A percentile compares a stretch with the other conserved stretches of the same genome.
Conservation (phyloP, 768 basidiomycete species). For the Amanita molliuscula region DNA sequence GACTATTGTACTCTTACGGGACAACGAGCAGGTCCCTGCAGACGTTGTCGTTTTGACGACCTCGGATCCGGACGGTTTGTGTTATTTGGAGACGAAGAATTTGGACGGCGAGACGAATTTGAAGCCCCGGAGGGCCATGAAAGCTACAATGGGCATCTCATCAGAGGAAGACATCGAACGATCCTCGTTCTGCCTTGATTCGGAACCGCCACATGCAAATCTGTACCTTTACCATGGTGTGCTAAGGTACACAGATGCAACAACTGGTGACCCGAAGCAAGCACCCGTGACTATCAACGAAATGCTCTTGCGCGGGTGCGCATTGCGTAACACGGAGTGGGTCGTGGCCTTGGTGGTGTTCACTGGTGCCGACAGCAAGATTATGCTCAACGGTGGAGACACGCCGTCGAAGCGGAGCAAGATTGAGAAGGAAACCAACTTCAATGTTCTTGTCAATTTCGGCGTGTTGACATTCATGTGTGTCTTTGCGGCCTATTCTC, state of each 20-base stretch:
- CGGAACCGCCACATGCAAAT: conserved; percentile 90
- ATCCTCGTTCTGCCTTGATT: conserved; percentile 80
- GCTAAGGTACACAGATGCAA: conserved; percentile 56
- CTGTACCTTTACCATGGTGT: conserved; percentile 87
- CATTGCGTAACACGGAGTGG: conserved; percentile 86
- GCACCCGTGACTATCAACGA: conserved; percentile 86
- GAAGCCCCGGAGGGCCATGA: conserved; percentile 73
- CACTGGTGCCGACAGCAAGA: conserved; percentile 89
- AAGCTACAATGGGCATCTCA: conserved; percentile 61
- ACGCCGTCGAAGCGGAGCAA: conserved; percentile 96
- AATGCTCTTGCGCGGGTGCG: conserved; percentile 83
- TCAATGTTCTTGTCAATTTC: conserved; percentile 96
- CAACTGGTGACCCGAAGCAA: conserved; percentile 40
- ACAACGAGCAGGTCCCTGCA: conserved; percentile 95
- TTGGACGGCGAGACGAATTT: conserved; percentile 96
- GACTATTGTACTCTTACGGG: conserved; percentile 83
- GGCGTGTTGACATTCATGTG: conserved; percentile 70
- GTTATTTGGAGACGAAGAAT: conserved; percentile 97
- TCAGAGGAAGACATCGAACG: conserved; percentile 90
- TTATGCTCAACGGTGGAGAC: conserved; percentile 84
- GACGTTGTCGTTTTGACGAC: conserved; percentile 91
- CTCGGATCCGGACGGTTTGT: conserved; percentile 83
- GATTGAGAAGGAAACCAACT: conserved; percentile 97
- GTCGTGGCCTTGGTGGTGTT: conserved; percentile 90
- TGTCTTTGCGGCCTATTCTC: conserved; percentile 57